Percentiles rank a stretch among this genome's conserved stretches.
Evolutionary conservation across 2,329 filamentous ascomycete genomes (phyloP).

Genomic region (Diaporthe capsici): DNA sequence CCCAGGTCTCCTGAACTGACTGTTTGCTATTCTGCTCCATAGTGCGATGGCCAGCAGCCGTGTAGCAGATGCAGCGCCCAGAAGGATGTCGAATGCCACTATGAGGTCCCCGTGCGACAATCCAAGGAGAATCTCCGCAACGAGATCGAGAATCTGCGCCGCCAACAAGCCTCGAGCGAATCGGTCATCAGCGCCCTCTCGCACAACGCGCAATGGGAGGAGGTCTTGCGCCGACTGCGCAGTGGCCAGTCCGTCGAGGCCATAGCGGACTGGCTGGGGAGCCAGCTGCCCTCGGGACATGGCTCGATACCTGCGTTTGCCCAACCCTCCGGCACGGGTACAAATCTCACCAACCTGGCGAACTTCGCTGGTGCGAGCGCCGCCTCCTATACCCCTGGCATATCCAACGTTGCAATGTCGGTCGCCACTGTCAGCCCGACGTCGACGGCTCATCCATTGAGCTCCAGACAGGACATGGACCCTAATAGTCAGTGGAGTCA

Average conservation of each 20-base stretch:
- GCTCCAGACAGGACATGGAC: conserved; percentile 56
- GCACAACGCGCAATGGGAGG: conserved; percentile 65
- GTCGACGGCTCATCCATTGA: conserved; percentile 49
- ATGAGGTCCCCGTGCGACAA: conserved; percentile 74
- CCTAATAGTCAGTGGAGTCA: conserved; percentile 62
- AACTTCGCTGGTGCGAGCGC: conserved; percentile 50
- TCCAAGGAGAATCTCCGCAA: conserved; percentile 73
- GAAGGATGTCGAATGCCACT: conserved; percentile 69
- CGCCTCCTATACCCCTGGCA: conserved; percentile 45
- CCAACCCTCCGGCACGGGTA: conserved; percentile 48
- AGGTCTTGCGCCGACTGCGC: conserved; percentile 67
- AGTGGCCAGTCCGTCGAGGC: conserved; percentile 67
- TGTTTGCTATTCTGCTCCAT: conserved; percentile 25
- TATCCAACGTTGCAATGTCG: not conserved
- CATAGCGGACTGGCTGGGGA: conserved; percentile 69
- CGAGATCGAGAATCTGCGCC: conserved; percentile 71
- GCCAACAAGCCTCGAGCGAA: conserved; percentile 68
- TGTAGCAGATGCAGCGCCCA: conserved; percentile 70
- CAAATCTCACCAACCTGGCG: conserved; percentile 48
- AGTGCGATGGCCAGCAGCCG: conserved; percentile 73
- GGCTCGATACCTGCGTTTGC: conserved; percentile 49
- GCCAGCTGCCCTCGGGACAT: conserved; percentile 50
- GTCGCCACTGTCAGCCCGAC: conserved; percentile 49
- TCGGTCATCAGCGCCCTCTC: conserved; percentile 68
- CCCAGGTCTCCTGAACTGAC: conserved; percentile 13